Percentiles rank a stretch among this genome's conserved stretches.
Conservation (phyloP, 2,329 filamentous ascomycete species). For the Epicoccum nigrum region DNA sequence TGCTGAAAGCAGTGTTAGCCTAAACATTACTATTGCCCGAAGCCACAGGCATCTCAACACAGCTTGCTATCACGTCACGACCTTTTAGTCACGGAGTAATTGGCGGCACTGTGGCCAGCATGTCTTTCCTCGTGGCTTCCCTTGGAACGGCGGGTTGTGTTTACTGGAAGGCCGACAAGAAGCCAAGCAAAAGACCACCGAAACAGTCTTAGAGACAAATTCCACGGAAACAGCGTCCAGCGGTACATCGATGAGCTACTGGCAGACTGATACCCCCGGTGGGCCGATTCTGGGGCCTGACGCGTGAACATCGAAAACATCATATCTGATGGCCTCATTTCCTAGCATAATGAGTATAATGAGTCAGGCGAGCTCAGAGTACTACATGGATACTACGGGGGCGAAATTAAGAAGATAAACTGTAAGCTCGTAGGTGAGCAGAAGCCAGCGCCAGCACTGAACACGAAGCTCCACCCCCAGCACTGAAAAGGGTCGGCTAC, state of each 20-base stretch:
- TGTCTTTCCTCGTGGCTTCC: slow-evolving; percentile 1
- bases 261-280: neutral
- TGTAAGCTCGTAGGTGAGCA: no score
- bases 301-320: no score
- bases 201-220: slow-evolving; percentile 8
- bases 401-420: neutral
- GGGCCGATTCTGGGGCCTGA: no score
- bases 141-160: slow-evolving; percentile 1
- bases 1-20: no score
- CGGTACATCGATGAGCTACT: slow-evolving; percentile 16
- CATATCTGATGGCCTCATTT: neutral
- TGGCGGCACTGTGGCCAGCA: neutral
- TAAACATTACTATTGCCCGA: slow-evolving; percentile 10
- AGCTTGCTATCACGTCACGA: neutral
- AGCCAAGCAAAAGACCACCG: slow-evolving; percentile 6
- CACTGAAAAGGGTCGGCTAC: no score
- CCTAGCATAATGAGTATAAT: neutral
- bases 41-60: no score
- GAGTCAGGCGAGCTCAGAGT: neutral
- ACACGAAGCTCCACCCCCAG: no score
- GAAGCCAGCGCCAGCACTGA: no score
- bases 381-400: neutral
- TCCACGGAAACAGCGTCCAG: slow-evolving; percentile 11
- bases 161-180: slow-evolving; percentile 13
- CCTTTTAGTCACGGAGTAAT: neutral